A percentile compares a stretch with the other conserved stretches of the same genome.
Conservation (phyloP, 345 rosid genomes). For the Boechera retrofracta region DNA sequence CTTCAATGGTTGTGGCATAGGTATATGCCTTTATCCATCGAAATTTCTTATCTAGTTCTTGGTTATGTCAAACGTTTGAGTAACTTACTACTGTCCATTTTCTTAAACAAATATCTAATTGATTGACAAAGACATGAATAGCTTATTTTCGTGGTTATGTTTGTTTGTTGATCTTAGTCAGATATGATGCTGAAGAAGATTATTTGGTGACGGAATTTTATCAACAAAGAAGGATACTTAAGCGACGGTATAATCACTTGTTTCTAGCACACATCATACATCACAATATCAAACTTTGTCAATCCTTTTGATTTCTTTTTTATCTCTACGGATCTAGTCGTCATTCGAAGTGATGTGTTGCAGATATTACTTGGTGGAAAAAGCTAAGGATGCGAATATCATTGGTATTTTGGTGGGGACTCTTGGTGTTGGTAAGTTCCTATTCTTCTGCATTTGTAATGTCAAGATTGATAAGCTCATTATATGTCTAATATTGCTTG, state of each 20-base stretch:
- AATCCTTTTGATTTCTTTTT: background rate
- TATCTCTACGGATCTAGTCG: background rate
- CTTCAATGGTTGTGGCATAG: slow-evolving; percentile 83
- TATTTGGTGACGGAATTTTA: slow-evolving; percentile 71
- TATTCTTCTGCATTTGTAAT: background rate
- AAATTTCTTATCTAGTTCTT: slow-evolving; percentile 17
- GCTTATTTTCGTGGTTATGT: slow-evolving; percentile 24
- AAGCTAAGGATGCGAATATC: slow-evolving; percentile 94
- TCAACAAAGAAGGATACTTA: slow-evolving; percentile 77
- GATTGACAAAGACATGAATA: background rate
- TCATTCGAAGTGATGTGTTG: slow-evolving; percentile 36
- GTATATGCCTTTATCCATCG: slow-evolving; percentile 48
- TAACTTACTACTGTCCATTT: background rate
- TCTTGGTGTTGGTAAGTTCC: slow-evolving; percentile 86
- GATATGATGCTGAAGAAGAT: slow-evolving; percentile 80
- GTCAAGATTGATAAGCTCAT: slow-evolving; percentile 19
- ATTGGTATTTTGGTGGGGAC: slow-evolving; percentile 95
- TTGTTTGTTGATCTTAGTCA: slow-evolving; percentile 64
- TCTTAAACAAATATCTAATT: background rate
- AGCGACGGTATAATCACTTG: slow-evolving; percentile 66
- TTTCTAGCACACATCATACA: slow-evolving; percentile 13
- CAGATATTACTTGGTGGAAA: slow-evolving; percentile 95
- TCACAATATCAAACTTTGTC: background rate
- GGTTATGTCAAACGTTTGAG: background rate
- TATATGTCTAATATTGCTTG: slow-evolving; percentile 4